These are phyloP conservation scores for Teratosphaeria nubilosa DNA, from an alignment of 2,329 filamentous ascomycete genomes.

Conservation along the genomic window DNA sequence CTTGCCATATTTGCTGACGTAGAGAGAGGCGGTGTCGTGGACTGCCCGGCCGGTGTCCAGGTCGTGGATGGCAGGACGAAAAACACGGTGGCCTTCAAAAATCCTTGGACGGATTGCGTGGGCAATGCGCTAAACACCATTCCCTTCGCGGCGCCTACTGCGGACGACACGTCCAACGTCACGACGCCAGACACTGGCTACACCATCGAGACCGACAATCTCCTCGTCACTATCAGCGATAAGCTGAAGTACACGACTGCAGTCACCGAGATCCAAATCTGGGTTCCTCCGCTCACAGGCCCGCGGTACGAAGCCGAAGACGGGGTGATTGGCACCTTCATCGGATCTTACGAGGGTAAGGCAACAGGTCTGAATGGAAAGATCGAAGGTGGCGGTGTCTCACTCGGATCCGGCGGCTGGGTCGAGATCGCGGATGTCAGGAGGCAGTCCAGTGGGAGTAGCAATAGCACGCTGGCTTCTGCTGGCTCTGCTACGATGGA, in stretches of 20 bases:
- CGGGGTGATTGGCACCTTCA: conserved; percentile 11
- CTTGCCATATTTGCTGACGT: conserved; percentile 26
- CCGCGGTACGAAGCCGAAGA: conserved; percentile 17
- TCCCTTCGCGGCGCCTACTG: conserved; percentile 11
- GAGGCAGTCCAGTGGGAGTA: not conserved
- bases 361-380: conserved; percentile 12
- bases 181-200: conserved; percentile 3
- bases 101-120: conserved; percentile 10
- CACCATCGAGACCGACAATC: conserved; percentile 8
- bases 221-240: conserved; percentile 10
- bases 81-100: conserved; percentile 5
- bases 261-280: conserved; percentile 17
- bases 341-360: conserved; percentile 12
- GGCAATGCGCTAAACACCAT: conserved; percentile 11
- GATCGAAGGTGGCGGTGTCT: conserved; percentile 11
- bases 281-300: conserved; percentile 14
- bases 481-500: conserved; percentile 4
- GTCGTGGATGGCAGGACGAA: conserved; percentile 5
- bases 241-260: conserved; percentile 11
- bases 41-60: conserved; percentile 14
- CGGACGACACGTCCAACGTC: not conserved
- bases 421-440: conserved; percentile 11
- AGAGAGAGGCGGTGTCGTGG: conserved; percentile 26
- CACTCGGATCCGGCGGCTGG: conserved; percentile 10
- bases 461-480: not conserved